Evolutionary conservation across 2,329 filamentous ascomycete species (phyloP), one percentile per base, ranked within the genome.

Genomic region (Arthrocladium fulminans): DNA sequence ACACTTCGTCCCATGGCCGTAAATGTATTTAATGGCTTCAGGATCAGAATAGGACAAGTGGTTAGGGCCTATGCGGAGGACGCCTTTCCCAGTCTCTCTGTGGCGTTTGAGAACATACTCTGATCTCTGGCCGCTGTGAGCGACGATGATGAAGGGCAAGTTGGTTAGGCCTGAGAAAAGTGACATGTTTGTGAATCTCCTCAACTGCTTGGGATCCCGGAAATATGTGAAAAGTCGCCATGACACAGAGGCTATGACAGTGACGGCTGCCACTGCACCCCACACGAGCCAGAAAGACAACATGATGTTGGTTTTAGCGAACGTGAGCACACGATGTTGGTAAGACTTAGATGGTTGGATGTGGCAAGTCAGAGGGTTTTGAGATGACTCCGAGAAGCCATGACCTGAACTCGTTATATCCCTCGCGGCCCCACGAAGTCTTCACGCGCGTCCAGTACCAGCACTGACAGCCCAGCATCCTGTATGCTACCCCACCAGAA

Each of bases 171-270:
- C 72, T 0, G 72, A 68, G 12, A 73, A 62, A 3, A 61, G 53
- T 15, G 62, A 63, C 47, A 74, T 60, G 51, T 67, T 69, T 5
- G 71, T 70, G 42, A 71, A 75, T 56, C 65, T 68, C 6, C 73
- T 67, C 2, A 76, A 64, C 6, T 71, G 70, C 64, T 74, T 73
- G 1, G 61, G 57, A 55, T 75, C 72, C 20, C 63, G 61, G 48
- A 73, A 67, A 54, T 74, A 74, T 15, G 63, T 58, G 25, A 68
- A 40, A 19, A 48, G 8, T 24, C 45, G 37, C 45, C 45, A 48
- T 34, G 37, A 41, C 17, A 48, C 9, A 12, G 37, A 30, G 22
- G 27, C n/a, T 3, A 48, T 12, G 17, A 48, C 22, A 3, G 37
- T 41, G 17, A 41, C 15, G 7, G 23, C 45, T 22, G 19, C 27